A percentile compares a stretch with the other conserved stretches of the same genome.
These are phyloP conservation scores for Sicyos edulis DNA, from an alignment of 306 rosid genomes.

Conservation along the genomic window DNA sequence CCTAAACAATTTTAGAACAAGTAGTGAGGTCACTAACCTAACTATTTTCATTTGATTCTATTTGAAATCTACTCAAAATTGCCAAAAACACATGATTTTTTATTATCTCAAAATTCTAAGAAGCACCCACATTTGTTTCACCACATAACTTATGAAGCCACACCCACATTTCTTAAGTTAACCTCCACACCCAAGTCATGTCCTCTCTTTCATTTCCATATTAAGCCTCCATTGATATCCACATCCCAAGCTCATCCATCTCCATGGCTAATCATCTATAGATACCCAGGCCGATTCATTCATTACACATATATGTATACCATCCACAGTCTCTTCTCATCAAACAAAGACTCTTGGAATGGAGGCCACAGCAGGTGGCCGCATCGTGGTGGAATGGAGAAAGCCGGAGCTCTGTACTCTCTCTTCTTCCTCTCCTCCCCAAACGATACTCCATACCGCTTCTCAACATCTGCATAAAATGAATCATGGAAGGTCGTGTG, in stretches of 20 bases:
- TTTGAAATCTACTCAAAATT: too few species aligned
- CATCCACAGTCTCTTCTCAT: not conserved
- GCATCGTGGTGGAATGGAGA: conserved; percentile 16
- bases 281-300: too few species aligned
- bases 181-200: not conserved
- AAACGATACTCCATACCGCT: conserved; percentile 36
- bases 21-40: too few species aligned
- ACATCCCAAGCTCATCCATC: not conserved
- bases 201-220: not conserved
- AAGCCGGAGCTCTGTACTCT: conserved; percentile 52
- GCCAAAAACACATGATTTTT: too few species aligned
- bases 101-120: too few species aligned
- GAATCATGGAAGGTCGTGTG: not conserved
- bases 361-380: not conserved
- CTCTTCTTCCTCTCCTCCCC: conserved; percentile 50
- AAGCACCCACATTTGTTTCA: too few species aligned
- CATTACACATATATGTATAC: too few species aligned
- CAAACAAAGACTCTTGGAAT: conserved; percentile 12
- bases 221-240: not conserved
- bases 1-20: too few species aligned
- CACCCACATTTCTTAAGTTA: not conserved
- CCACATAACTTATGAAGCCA: not conserved
- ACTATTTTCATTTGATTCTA: too few species aligned
- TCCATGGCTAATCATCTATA: not conserved
- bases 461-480: conserved; percentile 27